These are phyloP conservation scores for Scedosporium minutisporum DNA, from an alignment of 2,329 filamentous ascomycete species.

Conservation along the genomic window DNA sequence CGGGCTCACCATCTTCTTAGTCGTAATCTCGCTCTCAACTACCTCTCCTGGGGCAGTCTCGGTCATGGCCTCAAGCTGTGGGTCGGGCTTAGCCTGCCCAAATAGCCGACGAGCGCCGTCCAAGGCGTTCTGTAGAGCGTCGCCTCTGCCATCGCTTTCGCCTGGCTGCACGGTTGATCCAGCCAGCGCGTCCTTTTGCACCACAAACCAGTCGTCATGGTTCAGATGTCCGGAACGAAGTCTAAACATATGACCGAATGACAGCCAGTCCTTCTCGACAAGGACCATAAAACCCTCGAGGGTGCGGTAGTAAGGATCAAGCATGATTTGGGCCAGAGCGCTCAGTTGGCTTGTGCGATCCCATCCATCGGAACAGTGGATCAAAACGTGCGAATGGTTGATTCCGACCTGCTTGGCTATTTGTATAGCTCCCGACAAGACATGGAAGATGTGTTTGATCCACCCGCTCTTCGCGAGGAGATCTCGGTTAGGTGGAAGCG, in stretches of 20 bases:
- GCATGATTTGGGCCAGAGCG: constrained; percentile 80
- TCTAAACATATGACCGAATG: constrained; percentile 96
- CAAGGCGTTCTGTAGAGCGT: constrained; percentile 78
- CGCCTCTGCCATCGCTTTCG: constrained; percentile 51
- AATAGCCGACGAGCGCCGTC: constrained; percentile 84
- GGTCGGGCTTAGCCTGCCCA: constrained; percentile 55
- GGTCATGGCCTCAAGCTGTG: constrained; percentile 45
- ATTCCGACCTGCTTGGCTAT: constrained; percentile 85
- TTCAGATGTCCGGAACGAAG: constrained; percentile 81
- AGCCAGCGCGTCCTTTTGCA: constrained; percentile 70
- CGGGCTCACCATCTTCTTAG: constrained; percentile 83
- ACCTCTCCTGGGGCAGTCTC: constrained; percentile 29
- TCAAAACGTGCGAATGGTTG: constrained; percentile 86
- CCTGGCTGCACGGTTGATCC: constrained; percentile 53
- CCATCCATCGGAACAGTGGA: constrained; percentile 98
- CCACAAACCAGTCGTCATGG: constrained; percentile 87
- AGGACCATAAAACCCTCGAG: constrained; percentile 90
- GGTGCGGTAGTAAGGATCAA: constrained; percentile 92
- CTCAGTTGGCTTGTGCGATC: constrained; percentile 93
- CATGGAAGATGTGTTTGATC: constrained; percentile 77
- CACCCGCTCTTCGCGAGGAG: constrained; percentile 75
- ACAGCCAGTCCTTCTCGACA: constrained; percentile 95
- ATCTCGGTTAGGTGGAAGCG: constrained; percentile 72
- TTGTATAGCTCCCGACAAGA: constrained; percentile 74
- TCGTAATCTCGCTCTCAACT: constrained; percentile 57